Percentiles rank a stretch among this genome's conserved stretches.
Conservation (phyloP, 371 early-diverging fungal species). For the Saksenaea oblongispora region DNA sequence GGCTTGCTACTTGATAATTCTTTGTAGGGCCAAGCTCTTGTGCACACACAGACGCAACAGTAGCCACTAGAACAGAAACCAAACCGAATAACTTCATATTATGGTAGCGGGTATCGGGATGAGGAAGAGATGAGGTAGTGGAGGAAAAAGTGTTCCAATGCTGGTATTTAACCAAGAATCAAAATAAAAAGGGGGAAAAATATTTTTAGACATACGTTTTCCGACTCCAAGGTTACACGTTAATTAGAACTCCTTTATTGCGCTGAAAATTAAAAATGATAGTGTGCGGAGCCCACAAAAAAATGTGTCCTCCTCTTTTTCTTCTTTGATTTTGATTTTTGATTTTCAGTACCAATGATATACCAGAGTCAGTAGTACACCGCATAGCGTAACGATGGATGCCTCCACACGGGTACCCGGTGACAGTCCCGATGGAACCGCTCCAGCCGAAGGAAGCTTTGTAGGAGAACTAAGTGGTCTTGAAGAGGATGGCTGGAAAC, state of each 20-base stretch:
- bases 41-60: constrained; percentile 21
- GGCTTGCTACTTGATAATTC: constrained; percentile 43
- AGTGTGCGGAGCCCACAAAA: background rate
- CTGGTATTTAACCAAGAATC: background rate
- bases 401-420: background rate
- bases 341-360: background rate
- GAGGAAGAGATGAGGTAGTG: background rate
- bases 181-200: background rate
- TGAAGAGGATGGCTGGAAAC: background rate
- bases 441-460: background rate
- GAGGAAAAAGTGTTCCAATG: background rate
- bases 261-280: background rate
- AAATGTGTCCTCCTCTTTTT: background rate
- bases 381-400: background rate
- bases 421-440: background rate
- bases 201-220: background rate
- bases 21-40: constrained; percentile 37
- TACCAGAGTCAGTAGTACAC: background rate
- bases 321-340: background rate
- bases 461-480: background rate
- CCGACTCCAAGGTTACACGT: background rate
- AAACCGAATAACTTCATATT: constrained; percentile 13
- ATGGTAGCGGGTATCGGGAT: constrained; percentile 1
- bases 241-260: constrained; percentile 2
- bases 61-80: constrained; percentile 7